Evolutionary conservation across 495 filamentous ascomycete species (phyloP).

Genomic region (Penicillium paradoxum): DNA sequence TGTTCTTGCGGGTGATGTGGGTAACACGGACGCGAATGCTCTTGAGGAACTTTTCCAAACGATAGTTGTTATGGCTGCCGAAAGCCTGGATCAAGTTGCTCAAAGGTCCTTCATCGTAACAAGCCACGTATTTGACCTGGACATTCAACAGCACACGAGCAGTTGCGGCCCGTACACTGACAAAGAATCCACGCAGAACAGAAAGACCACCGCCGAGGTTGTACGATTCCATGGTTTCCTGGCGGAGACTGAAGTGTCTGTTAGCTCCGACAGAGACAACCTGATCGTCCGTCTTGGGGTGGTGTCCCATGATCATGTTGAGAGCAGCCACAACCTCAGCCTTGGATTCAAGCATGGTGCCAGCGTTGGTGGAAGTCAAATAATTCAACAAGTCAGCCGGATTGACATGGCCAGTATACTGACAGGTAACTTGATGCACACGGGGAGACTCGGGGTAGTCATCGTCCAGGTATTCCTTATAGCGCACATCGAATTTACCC

Average conservation of each 20-base stretch:
- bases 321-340: slow-evolving; percentile 44
- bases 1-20: slow-evolving; percentile 35
- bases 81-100: slow-evolving; percentile 21
- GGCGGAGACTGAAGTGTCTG: slow-evolving; percentile 34
- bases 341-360: slow-evolving; percentile 36
- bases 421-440: slow-evolving; percentile 42
- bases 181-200: slow-evolving; percentile 60
- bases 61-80: slow-evolving; percentile 10
- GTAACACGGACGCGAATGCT: slow-evolving; percentile 38
- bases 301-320: slow-evolving; percentile 49
- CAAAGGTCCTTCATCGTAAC: slow-evolving; percentile 35
- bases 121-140: slow-evolving; percentile 43
- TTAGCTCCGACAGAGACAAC: slow-evolving; percentile 37
- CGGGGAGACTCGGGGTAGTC: slow-evolving; percentile 37
- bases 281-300: slow-evolving; percentile 29
- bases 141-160: slow-evolving; percentile 60
- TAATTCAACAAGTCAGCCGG: slow-evolving; percentile 50
- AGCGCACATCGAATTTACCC: slow-evolving; percentile 32
- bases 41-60: slow-evolving; percentile 42
- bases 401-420: slow-evolving; percentile 39
- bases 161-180: slow-evolving; percentile 62
- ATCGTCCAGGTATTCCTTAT: slow-evolving; percentile 36
- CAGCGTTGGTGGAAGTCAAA: slow-evolving; percentile 44
- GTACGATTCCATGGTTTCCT: slow-evolving; percentile 22
- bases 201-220: slow-evolving; percentile 39